Evolutionary conservation across 1,284 basidiomycete genomes (phyloP), one percentile per base, ranked within the genome.

Genomic region (Rhodotorula sp.): DNA sequence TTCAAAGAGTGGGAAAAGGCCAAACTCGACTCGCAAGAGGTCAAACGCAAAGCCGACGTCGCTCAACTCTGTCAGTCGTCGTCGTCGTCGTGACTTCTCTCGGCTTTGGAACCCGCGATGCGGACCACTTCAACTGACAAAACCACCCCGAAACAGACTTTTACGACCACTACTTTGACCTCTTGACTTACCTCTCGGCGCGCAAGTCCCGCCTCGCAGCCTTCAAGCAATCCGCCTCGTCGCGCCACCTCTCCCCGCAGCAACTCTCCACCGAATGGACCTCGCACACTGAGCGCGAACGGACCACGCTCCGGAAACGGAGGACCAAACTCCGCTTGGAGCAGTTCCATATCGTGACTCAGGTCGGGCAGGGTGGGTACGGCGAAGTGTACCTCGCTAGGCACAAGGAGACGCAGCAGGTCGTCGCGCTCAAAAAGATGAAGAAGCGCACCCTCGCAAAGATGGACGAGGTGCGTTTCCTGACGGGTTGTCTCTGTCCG

Each of bases 371-470:
- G 82, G 95, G 94, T 29, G 94, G 94, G 3, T 97, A 96, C 81
- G 95, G 95, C 15, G 94, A 96, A 75, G 94, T 97, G 44, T 97
- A 90, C 80, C 84, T 97, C 55, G 94, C 95, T 6, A 84, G 94
- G 59, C 95, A 95, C 80, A 90, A 79, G 75, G 93, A 96, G 76
- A 91, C 93, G 0, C 90, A 91, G 51, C 93, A 97, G 80, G 90
- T 97, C 12, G 96, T 94, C 74, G 94, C 95, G 3, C 82, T 97
- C 67, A 97, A 97, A 85, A 95, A 93, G 84, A 95, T 97, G 94
- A 86, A 85, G 76, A 97, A 97, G 82, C 85, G 88, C 55, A 96
- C 93, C 0, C 79, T 97, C 59, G 89, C 89, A 78, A 97, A 97
- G 84, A 96, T 96, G 95, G 93, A 96, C 75, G 95, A 97, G 86